Evolutionary conservation across 805 yeast genomes (phyloP).

Genomic region (Metahyphopichia silvanorum): DNA sequence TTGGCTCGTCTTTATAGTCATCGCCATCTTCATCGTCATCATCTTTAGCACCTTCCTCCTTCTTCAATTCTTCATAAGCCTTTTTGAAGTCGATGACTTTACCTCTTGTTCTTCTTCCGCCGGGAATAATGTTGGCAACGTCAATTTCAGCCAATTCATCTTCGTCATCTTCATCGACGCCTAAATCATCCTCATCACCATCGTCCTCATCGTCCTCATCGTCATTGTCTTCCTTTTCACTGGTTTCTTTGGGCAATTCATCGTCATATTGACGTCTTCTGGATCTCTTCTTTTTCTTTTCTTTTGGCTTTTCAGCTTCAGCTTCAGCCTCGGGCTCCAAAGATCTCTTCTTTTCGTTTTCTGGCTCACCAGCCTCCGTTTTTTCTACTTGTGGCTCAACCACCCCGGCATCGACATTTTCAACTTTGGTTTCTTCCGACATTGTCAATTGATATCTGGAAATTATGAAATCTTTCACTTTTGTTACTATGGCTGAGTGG

Average conservation of each 20-base stretch:
- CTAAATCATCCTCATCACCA: conserved; percentile 50
- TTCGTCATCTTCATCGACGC: conserved; percentile 66
- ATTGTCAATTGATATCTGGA: too few species aligned
- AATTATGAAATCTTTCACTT: too few species aligned
- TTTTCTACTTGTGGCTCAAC: conserved; percentile 4
- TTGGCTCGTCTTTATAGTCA: conserved; percentile 46
- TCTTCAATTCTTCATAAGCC: conserved; percentile 69
- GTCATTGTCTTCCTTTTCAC: conserved; percentile 35
- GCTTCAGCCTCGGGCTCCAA: conserved; percentile 2
- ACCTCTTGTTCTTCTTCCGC: conserved; percentile 89
- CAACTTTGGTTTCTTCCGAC: too few species aligned
- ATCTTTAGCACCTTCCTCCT: conserved; percentile 40
- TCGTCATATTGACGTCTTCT: conserved; percentile 59
- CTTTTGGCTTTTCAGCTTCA: conserved; percentile 9
- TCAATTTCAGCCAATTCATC: conserved; percentile 82
- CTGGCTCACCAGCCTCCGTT: conserved; percentile 8
- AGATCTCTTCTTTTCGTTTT: conserved; percentile 5
- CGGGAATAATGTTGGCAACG: conserved; percentile 74
- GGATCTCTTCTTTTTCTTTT: conserved; percentile 43
- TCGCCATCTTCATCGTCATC: conserved; percentile 47
- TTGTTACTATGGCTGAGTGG: too few species aligned
- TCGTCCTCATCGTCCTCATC: conserved; percentile 46
- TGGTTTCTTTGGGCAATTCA: conserved; percentile 47
- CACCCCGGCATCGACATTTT: conserved; percentile 7
- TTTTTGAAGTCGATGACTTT: conserved; percentile 80